These are phyloP conservation scores for Pestalotiopsis sp. DNA, from an alignment of 2,329 filamentous ascomycete species.

Conservation along the genomic window DNA sequence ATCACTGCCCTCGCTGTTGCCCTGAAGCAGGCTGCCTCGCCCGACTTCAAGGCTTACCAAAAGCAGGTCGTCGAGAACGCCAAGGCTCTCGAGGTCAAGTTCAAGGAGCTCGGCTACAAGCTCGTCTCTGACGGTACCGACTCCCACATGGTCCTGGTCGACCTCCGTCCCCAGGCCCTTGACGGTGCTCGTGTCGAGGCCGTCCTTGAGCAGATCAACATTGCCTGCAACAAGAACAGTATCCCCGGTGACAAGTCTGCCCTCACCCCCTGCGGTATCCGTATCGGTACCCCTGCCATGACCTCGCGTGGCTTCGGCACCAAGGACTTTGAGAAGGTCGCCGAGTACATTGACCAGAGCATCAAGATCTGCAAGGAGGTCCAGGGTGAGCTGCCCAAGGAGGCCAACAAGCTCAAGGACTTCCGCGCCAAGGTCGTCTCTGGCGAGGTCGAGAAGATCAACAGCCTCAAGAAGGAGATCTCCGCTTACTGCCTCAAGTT, in stretches of 20 bases:
- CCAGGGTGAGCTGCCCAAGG: constrained; percentile 85
- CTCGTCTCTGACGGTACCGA: constrained; percentile 95
- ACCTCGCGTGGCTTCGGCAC: constrained; percentile 91
- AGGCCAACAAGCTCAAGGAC: constrained; percentile 99
- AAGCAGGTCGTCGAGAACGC: constrained; percentile 90
- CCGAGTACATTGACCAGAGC: constrained; percentile 82
- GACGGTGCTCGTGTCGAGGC: constrained; percentile 96
- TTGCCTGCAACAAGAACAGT: constrained; percentile 99
- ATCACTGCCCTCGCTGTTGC: constrained; percentile 96
- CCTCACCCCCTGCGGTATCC: constrained; percentile 90
- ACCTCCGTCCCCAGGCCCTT: constrained; percentile 83
- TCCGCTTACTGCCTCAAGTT: constrained; percentile 83
- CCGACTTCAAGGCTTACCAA: constrained; percentile 95
- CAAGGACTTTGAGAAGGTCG: constrained; percentile 90
- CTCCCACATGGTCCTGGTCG: constrained; percentile 95
- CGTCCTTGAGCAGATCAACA: constrained; percentile 96
- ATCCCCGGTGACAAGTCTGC: constrained; percentile 98
- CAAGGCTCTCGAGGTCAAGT: constrained; percentile 82
- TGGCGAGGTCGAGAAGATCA: constrained; percentile 80
- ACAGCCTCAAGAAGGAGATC: constrained; percentile 86
- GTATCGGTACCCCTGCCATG: constrained; percentile 97
- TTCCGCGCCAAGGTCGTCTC: constrained; percentile 91
- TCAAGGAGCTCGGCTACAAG: constrained; percentile 89
- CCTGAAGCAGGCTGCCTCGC: constrained; percentile 86
- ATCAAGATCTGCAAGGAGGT: constrained; percentile 91